These are phyloP conservation scores for Pinus albicaulis DNA, from an alignment of 75 land plant genomes.

Conservation along the genomic window DNA sequence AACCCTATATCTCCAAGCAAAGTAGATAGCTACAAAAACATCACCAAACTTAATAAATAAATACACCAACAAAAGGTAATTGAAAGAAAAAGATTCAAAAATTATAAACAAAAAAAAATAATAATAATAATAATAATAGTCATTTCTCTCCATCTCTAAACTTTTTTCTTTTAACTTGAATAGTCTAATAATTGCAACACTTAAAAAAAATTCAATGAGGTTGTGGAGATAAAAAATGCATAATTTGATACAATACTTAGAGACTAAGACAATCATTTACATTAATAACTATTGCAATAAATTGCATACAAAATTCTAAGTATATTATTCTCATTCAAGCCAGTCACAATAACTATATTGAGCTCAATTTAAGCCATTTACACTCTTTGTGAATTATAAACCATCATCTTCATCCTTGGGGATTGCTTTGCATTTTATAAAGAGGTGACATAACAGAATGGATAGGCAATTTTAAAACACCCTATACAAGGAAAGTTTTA, in stretches of 20 bases:
- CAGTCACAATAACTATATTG: not conserved
- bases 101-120: not conserved
- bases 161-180: not conserved
- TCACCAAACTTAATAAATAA: not conserved
- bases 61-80: not conserved
- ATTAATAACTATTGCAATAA: not conserved
- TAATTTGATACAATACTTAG: not conserved
- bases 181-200: not conserved
- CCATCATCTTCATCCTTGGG: not conserved
- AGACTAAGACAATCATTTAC: not conserved
- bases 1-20: constrained; percentile 82
- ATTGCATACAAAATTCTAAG: not conserved
- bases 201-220: not conserved
- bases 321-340: not conserved
- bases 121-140: not conserved
- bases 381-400: not conserved
- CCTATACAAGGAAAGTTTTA: not conserved
- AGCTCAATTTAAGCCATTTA: not conserved
- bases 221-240: not conserved
- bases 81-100: not conserved
- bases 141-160: not conserved
- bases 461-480: not conserved
- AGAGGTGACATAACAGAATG: not conserved
- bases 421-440: not conserved
- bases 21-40: constrained; percentile 62